Base-by-base conservation (phyloP, 2,329 filamentous ascomycete genomes). In the Fusarium robinianum region DNA sequence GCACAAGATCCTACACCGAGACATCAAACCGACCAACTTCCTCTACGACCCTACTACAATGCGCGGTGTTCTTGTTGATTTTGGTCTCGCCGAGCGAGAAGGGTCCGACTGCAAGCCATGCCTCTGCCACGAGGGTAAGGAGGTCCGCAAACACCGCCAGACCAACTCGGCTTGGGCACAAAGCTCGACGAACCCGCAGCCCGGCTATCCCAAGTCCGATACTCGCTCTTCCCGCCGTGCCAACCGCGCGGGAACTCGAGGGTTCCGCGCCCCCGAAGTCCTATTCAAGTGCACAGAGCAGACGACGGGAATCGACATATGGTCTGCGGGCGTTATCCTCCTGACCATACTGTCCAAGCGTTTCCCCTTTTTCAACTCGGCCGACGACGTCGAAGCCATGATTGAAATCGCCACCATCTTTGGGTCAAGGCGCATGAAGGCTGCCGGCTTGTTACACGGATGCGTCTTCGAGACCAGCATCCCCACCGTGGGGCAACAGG, bases 21-120 rank as follows among this genome's bases (percentile, higher is more conserved):
- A 97, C 64, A 96, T 97, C 65, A 97, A 97, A 64, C 94, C 94
- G 5, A 99, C 95, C 15, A 97, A 97, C 64, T 97, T 97, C 61
- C 79, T 97, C 25, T 97, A 97, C 71, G 90, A 95, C 54, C 88
- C 89, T 0, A 73, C 82, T 8, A 82, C 84, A 29, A 82, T 85
- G 59, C 84, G 88, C 41, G 94, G 94, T 26, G 92, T 99, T 2
- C 79, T 99, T 1, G 94, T 99, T n/a, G 94, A 99, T 65, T 99
- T 99, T 72, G 94, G 94, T n/a, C 80, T 99, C 11, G 94, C 94
- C 23, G 94, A 99, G 72, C 77, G 84, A 36, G 83, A 89, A 63
- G 85, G 88, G 15, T 83, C 82, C 16, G 90, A 95, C 38, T 80
- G 76, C 65, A 87, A 88, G 62, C 84, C 84, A 2, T 97, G 92